A percentile compares a stretch with the other conserved stretches of the same genome.
phyloP scores from a whole-genome alignment of 805 yeast species.

The Saturnispora kantuleensis region DNA sequence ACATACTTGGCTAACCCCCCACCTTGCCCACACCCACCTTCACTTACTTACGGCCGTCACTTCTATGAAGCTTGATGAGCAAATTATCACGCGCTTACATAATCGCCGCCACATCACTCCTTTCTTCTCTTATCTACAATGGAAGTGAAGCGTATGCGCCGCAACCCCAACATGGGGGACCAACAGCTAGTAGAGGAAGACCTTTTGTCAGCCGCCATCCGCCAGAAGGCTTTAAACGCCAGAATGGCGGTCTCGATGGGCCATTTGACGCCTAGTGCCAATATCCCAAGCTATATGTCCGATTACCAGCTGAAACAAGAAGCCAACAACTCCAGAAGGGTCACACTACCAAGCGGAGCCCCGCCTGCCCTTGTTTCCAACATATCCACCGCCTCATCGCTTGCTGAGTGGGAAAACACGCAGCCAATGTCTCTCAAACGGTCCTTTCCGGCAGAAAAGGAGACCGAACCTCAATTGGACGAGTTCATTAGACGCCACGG shows the following conservation, averaged over 20 bases:
- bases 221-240: conserved; percentile 1
- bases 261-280: not conserved
- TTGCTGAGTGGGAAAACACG: not conserved
- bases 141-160: too few species aligned
- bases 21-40: too few species aligned
- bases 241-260: conserved; percentile 5
- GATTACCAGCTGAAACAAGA: conserved; percentile 11
- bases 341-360: conserved; percentile 29
- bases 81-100: too few species aligned
- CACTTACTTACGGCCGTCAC: too few species aligned
- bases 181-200: not conserved
- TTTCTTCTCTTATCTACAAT: too few species aligned
- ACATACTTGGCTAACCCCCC: too few species aligned
- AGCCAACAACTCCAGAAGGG: conserved; percentile 8
- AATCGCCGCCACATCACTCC: too few species aligned
- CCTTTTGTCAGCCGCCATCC: conserved; percentile 1
- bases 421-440: conserved; percentile 1
- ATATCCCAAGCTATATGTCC: conserved; percentile 8
- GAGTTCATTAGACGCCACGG: conserved; percentile 33
- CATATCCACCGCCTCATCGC: conserved; percentile 27
- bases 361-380: conserved; percentile 33
- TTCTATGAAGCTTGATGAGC: too few species aligned
- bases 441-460: not conserved
- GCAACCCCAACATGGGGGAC: too few species aligned
- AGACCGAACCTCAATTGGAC: conserved; percentile 10